Evolutionary conservation across 106 monocot species (phyloP), one percentile per base, ranked within the genome.

Genomic region (Hemerocallis citrina): DNA sequence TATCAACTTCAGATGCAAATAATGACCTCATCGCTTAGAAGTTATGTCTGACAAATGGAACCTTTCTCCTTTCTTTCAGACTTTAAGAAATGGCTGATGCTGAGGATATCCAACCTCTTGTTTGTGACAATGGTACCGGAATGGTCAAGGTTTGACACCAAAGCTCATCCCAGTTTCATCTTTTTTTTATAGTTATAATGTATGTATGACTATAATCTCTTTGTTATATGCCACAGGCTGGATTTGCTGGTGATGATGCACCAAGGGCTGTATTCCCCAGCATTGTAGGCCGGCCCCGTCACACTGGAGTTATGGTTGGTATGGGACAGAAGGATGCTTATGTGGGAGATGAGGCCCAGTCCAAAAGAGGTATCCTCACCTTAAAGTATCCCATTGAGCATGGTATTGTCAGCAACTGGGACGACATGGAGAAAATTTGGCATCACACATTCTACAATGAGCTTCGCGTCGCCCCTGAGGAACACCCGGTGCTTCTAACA

Each of bases 341-440:
- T 43, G 71, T 71, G 13, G 71, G 71, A 42, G 71, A 71, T 55
- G 71, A 63, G 38, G 71, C 71, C 16, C 62, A 63, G 43, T 63
- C 71, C 2, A 71, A 71, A 44, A 52, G 71, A 63, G 71, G 71
- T 63, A 71, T 71, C 41, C 71, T 71, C 43, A 71, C 62, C 32
- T 71, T 71, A 28, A 63, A 71, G 15, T 63, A 63, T 16, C 71
- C 71, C 0, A 71, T 71, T 23, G 62, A 71, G 30, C 71, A 71
- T 30, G 71, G 71, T 12, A 71, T 62, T 34, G 62, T 71, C 31
- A 71, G 59, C 54, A 71, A 71, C 39, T 71, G 71, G 71, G 71
- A 71, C 45, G 71, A 71, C 52, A 71, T 71, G 71, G 71, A 71
- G 42, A 71, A 71, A 54, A 71, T 71, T 19, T 71, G 62, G 62